A percentile compares a stretch with the other conserved stretches of the same genome.
These are phyloP conservation scores for Crucihimalaya himalaica DNA, from an alignment of 345 rosid species.

Conservation along the genomic window DNA sequence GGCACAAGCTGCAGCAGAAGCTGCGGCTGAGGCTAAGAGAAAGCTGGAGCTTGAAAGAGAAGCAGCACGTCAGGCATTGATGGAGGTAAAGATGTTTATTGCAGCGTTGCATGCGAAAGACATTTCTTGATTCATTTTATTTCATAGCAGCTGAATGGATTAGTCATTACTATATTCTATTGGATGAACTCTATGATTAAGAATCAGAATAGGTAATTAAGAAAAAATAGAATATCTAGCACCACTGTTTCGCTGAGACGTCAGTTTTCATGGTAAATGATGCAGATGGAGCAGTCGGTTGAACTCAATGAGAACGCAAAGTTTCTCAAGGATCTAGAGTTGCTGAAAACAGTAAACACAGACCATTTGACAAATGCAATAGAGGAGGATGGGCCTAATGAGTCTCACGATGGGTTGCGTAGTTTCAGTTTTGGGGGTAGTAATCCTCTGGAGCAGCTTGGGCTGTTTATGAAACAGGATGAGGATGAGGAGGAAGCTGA, in stretches of 20 bases:
- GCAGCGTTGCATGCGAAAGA: not conserved
- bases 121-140: not conserved
- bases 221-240: not conserved
- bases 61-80: constrained; percentile 84
- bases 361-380: constrained; percentile 49
- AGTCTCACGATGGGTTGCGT: constrained; percentile 49
- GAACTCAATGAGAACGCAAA: constrained; percentile 75
- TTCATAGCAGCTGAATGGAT: not conserved
- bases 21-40: constrained; percentile 62
- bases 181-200: not conserved
- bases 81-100: constrained; percentile 48
- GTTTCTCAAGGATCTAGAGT: constrained; percentile 76
- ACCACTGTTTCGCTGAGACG: not conserved
- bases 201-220: not conserved
- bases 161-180: not conserved
- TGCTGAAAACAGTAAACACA: constrained; percentile 65
- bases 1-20: constrained; percentile 69
- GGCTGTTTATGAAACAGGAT: constrained; percentile 69
- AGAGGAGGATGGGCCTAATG: constrained; percentile 60
- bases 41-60: constrained; percentile 81
- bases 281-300: constrained; percentile 91
- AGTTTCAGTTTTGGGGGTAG: constrained; percentile 71
- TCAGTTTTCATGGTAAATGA: constrained; percentile 6
- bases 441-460: constrained; percentile 81
- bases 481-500: constrained; percentile 68